Evolutionary conservation across 768 basidiomycete species (phyloP), one percentile per base, ranked within the genome.

Genomic region (Stropharia rugosoannulata): DNA sequence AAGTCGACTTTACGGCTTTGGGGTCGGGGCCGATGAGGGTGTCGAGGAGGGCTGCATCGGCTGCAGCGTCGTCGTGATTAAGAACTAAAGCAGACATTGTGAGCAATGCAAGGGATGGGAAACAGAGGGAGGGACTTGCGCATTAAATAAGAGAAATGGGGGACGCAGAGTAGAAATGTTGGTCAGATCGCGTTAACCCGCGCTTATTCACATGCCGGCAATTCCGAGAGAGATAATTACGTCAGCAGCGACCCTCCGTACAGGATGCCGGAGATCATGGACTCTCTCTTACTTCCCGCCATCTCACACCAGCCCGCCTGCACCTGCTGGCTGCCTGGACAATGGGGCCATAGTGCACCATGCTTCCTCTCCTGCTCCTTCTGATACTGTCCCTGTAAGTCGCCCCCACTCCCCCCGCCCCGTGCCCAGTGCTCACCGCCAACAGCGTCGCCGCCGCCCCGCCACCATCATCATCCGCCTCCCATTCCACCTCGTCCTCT

Each of bases 31-130:
- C 82, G 6, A 88, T 84, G 50, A 92, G 77, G 19, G 85, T 58
- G 51, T 90, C 82, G 54, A 92, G 83, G 5, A 93, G 70, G 39
- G 82, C 80, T 51, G 82, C 75, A 65, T 91, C 89, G 16, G 79
- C 72, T 32, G 29, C 29, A 45, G 69, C 64, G 55, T 69, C 65
- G 40, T 59, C 47, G 22, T 58, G 53, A 37, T 57, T 58, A 27
- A 64, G 52, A 55, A 56, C 64, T 49, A 50, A 64, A 63, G 51
- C 60, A 60, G 64, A 58, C 62, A 68, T 63, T 36, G 49, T 22
- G 29, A 43, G 36, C n/a, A 25, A 18, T 42, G n/a, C 58, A 55
- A 46, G 37, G 11, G 38, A 12, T 61, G 60, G 58, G 56, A 38
- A 52, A 50, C 35, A 44, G 52, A 38, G 52, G 43, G 49, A 59